Conservation (phyloP, 2,329 filamentous ascomycete genomes). For the Trichoderma sp. region DNA sequence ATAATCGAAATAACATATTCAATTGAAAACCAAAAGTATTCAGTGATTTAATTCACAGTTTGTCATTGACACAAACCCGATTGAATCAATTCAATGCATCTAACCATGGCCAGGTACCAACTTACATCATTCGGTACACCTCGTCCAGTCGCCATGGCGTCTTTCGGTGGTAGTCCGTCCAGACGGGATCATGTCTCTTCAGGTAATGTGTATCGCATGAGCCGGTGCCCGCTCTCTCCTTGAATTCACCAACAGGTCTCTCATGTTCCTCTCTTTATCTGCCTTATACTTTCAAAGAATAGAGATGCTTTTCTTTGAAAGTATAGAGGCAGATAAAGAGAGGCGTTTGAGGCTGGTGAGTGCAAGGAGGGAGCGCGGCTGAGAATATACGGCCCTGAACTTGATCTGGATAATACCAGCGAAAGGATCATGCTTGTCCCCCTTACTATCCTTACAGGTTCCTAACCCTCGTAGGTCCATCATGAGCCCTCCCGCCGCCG, state of each 20-base stretch:
- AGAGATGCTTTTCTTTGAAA: too few relatives aligned
- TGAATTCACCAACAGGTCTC: not conserved
- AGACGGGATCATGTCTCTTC: slow-evolving; percentile 39
- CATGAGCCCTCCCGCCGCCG: slow-evolving; percentile 80
- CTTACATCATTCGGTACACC: slow-evolving; percentile 30
- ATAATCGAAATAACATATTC: not conserved
- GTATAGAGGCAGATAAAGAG: not conserved
- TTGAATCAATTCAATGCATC: not conserved
- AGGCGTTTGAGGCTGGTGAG: not conserved
- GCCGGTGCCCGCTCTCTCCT: slow-evolving; percentile 55
- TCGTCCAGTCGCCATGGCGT: slow-evolving; percentile 33
- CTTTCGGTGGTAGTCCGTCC: slow-evolving; percentile 41
- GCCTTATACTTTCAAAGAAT: not conserved
- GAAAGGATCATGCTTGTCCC: slow-evolving; percentile 92
- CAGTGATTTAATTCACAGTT: slow-evolving; percentile 18
- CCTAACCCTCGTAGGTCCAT: slow-evolving; percentile 42
- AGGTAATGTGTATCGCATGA: slow-evolving; percentile 59
- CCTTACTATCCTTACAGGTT: slow-evolving; percentile 32
- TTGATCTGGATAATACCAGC: slow-evolving; percentile 99
- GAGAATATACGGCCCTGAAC: slow-evolving; percentile 92
- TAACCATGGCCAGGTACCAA: slow-evolving; percentile 17
- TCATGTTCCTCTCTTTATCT: not conserved
- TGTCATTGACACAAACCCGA: not conserved
- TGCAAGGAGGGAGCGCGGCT: slow-evolving; percentile 42
- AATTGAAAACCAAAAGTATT: not conserved